A percentile compares a stretch with the other conserved stretches of the same genome.
Conservation (phyloP, 2,329 filamentous ascomycete species). For the Phoma sp. region DNA sequence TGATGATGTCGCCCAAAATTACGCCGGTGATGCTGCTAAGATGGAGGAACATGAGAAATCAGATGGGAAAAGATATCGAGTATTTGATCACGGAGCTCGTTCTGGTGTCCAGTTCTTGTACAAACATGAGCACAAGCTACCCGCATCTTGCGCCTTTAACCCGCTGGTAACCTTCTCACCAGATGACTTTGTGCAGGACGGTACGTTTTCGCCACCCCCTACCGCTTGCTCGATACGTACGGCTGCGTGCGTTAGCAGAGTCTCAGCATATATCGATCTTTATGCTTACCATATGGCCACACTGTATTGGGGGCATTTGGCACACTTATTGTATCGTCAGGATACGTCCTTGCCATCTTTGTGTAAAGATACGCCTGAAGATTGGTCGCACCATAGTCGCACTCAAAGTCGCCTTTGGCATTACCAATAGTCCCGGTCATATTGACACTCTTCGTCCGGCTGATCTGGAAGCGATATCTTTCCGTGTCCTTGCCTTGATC, state of each 20-base stretch:
- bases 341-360: conserved; percentile 52
- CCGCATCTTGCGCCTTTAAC: conserved; percentile 43
- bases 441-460: conserved; percentile 59
- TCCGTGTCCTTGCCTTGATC: conserved; percentile 58
- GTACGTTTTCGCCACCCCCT: conserved; percentile 55
- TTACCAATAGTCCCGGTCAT: conserved; percentile 54
- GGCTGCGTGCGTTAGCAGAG: conserved; percentile 37
- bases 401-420: conserved; percentile 58
- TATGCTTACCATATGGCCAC: conserved; percentile 44
- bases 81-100: conserved; percentile 2
- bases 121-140: conserved; percentile 52
- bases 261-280: too few relatives aligned
- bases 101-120: conserved; percentile 51
- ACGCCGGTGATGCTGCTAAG: conserved; percentile 6
- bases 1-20: conserved; percentile 3
- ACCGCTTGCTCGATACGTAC: conserved; percentile 62
- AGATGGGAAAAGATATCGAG: not conserved
- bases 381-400: conserved; percentile 63
- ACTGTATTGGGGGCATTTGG: conserved; percentile 38
- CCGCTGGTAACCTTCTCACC: conserved; percentile 46
- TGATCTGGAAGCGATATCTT: conserved; percentile 64
- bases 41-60: not conserved
- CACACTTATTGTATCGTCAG: conserved; percentile 33
- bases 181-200: conserved; percentile 58
- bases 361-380: conserved; percentile 68